Percentiles rank a stretch among this genome's conserved stretches.
phyloP scores from a whole-genome alignment of 192 early-diverging fungal species.

The Backusella morwellensis region DNA sequence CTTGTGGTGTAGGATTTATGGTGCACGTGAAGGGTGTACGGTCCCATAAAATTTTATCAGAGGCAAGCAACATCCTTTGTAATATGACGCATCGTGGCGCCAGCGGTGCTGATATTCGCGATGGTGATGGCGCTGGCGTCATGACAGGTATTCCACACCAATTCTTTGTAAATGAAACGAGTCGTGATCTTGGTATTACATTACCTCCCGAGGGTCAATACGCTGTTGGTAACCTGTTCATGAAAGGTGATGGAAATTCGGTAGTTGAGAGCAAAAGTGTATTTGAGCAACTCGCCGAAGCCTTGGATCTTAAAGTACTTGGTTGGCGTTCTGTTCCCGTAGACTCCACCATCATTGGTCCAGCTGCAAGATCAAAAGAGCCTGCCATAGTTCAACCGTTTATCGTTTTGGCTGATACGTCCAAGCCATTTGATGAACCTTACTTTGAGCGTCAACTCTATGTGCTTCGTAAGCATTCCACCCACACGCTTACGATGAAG shows the following conservation, averaged over 20 bases:
- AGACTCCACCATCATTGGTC: constrained; percentile 87
- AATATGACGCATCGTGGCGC: constrained; percentile 99
- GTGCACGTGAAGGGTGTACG: constrained; percentile 87
- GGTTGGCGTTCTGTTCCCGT: constrained; percentile 91
- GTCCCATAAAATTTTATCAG: constrained; percentile 85
- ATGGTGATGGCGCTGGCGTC: constrained; percentile 98
- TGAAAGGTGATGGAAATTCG: constrained; percentile 66
- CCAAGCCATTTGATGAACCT: constrained; percentile 45
- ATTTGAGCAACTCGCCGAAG: constrained; percentile 80
- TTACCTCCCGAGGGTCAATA: constrained; percentile 85
- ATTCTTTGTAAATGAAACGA: constrained; percentile 71
- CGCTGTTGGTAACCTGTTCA: constrained; percentile 92
- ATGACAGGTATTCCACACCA: constrained; percentile 95
- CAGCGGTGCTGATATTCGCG: constrained; percentile 89
- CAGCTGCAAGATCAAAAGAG: constrained; percentile 85
- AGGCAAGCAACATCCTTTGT: constrained; percentile 90
- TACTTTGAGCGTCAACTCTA: constrained; percentile 87
- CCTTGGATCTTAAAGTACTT: constrained; percentile 72
- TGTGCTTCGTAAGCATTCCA: constrained; percentile 86
- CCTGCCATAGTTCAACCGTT: constrained; percentile 95
- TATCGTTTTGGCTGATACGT: constrained; percentile 58
- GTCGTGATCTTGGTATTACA: constrained; percentile 54
- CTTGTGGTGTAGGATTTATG: constrained; percentile 98
- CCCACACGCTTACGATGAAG: constrained; percentile 77
- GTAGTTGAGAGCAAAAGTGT: constrained; percentile 68